Conservation (phyloP, 306 rosid species). For the Corylus avellana region DNA sequence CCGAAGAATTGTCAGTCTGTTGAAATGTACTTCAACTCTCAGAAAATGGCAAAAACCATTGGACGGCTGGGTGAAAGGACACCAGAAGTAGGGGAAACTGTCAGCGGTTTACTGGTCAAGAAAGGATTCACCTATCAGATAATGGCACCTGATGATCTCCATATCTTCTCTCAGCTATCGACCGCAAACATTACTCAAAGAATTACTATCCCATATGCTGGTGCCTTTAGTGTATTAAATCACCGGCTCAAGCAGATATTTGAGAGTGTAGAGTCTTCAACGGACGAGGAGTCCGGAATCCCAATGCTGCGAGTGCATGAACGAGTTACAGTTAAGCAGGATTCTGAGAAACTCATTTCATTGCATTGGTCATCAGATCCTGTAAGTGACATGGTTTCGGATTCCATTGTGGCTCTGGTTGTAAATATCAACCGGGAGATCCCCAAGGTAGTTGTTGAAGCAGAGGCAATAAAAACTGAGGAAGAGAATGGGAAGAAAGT, state of each 20-base stretch:
- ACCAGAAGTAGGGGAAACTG: slow-evolving; percentile 71
- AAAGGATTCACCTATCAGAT: slow-evolving; percentile 93
- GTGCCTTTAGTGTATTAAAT: slow-evolving; percentile 56
- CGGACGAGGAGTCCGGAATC: slow-evolving; percentile 78
- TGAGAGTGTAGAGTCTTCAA: slow-evolving; percentile 71
- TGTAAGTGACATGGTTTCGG: slow-evolving; percentile 85
- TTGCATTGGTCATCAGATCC: slow-evolving; percentile 93
- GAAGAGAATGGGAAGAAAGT: slow-evolving; percentile 73
- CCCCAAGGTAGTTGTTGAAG: slow-evolving; percentile 68
- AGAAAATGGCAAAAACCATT: slow-evolving; percentile 91
- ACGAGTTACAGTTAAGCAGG: slow-evolving; percentile 72
- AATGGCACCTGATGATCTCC: slow-evolving; percentile 93
- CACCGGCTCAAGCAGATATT: slow-evolving; percentile 78
- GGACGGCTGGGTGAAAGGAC: slow-evolving; percentile 80
- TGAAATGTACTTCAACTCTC: slow-evolving; percentile 90
- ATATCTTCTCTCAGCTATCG: slow-evolving; percentile 84
- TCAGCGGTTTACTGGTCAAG: slow-evolving; percentile 80
- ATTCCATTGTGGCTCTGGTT: slow-evolving; percentile 79
- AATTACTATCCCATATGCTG: slow-evolving; percentile 81
- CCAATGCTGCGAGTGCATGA: slow-evolving; percentile 71
- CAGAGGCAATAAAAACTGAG: slow-evolving; percentile 60
- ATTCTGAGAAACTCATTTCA: slow-evolving; percentile 79
- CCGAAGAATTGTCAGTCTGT: slow-evolving; percentile 95
- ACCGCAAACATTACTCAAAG: slow-evolving; percentile 79
- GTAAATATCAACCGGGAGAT: slow-evolving; percentile 68